Conservation (phyloP, 2,329 filamentous ascomycete genomes). For the Ophiostoma piceae region DNA sequence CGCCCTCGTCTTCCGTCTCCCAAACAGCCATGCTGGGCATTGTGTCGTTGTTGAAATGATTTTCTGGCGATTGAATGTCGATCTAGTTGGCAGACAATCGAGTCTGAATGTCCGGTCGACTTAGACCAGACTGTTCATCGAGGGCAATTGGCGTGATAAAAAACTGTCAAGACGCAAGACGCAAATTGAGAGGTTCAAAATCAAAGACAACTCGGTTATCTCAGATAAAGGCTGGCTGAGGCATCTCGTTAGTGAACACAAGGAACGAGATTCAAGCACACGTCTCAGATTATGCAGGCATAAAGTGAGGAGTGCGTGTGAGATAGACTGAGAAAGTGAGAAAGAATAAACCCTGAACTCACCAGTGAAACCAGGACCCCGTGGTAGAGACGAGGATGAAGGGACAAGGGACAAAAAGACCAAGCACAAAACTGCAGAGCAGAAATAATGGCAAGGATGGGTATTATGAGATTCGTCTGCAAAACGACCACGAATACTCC, state of each 20-base stretch:
- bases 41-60: not conserved
- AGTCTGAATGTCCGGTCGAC: constrained; percentile 19
- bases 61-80: not conserved
- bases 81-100: constrained; percentile 13
- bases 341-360: not conserved
- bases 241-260: constrained; percentile 16
- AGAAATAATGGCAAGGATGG: constrained; percentile 4
- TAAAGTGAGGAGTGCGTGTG: not conserved
- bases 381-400: not conserved
- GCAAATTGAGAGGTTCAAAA: not conserved
- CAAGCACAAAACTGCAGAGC: not conserved
- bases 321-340: not conserved
- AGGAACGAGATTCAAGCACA: not conserved
- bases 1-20: constrained; percentile 60
- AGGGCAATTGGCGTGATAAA: not conserved
- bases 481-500: not conserved
- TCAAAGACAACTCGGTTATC: constrained; percentile 17
- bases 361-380: constrained; percentile 9
- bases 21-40: constrained; percentile 47
- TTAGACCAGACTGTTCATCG: constrained; percentile 22
- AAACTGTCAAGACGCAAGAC: not conserved
- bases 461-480: constrained; percentile 3
- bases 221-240: not conserved
- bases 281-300: constrained; percentile 13
- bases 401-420: not conserved